Evolutionary conservation across 2,329 filamentous ascomycete genomes (phyloP), one percentile per base, ranked within the genome.

Genomic region (Fusarium fujikuroi): DNA sequence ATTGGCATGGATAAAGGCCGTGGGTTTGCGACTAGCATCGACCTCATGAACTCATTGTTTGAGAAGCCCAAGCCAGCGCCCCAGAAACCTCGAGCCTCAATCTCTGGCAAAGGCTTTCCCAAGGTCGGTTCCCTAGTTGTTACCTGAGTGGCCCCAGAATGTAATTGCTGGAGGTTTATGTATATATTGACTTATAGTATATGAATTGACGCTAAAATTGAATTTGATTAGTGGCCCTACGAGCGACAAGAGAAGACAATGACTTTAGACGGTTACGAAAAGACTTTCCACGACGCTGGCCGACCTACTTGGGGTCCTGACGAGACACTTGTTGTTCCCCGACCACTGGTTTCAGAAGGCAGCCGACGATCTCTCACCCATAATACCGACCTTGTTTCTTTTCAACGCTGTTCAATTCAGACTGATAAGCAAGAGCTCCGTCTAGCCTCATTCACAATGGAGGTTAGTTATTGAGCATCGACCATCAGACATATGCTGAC

Each of bases 41-140:
- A 98, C 85, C 86, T 98, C 80, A 98, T 97, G 94, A 95, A 97
- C 80, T 97, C 94, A 53, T 86, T 98, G 63, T 98, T 97, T 83
- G 92, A 93, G 81, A 90, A 92, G 82, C 87, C 91, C 72, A 90
- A 89, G 84, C 87, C 86, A 60, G 87, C 87, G 72, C 83, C 84
- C 60, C 85, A 88, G 77, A 88, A 87, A 76, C 80, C 87, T 61
- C 87, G 88, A 78, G 85, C 85, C 72, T 83, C 85, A 40, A 79
- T 85, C 74, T 82, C 86, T 68, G 84, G 86, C 76, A 90, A 90
- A 84, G 92, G 93, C 80, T 93, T 95, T 83, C 92, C 88, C 65
- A 88, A 98, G 95, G 96, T 98, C 91, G 92, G 95, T 95, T 83
- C 85, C 78, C 80, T 81, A 73, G 78, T 80, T 81, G 77, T 80